These are phyloP conservation scores for Catenaria anguillulae DNA, from an alignment of 371 early-diverging fungal species.

Conservation along the genomic window DNA sequence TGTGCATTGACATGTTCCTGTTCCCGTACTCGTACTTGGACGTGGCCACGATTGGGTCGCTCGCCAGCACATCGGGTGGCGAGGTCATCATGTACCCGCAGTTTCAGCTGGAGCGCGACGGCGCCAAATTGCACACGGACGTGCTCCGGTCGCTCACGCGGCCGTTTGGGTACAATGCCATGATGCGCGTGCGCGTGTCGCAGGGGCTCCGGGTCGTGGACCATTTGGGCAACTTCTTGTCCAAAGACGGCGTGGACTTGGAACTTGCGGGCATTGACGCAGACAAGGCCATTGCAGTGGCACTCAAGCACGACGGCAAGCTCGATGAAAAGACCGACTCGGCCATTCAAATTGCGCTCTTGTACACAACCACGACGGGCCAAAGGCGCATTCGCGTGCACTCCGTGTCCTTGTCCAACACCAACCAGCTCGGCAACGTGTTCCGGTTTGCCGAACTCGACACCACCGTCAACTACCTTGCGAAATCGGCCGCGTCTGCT, in stretches of 20 bases:
- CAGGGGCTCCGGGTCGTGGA: constrained; percentile 70
- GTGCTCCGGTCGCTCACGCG: constrained; percentile 52
- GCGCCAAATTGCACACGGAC: constrained; percentile 46
- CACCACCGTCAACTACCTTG: constrained; percentile 64
- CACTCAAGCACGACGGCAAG: constrained; percentile 64
- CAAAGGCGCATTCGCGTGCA: constrained; percentile 84
- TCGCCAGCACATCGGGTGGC: constrained; percentile 75
- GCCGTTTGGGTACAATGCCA: constrained; percentile 71
- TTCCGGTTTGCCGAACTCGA: constrained; percentile 88
- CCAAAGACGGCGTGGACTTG: constrained; percentile 79
- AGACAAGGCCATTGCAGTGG: constrained; percentile 63
- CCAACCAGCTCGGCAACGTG: constrained; percentile 54
- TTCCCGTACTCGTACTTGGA: constrained; percentile 79
- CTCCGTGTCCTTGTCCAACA: constrained; percentile 66
- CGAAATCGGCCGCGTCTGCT: constrained; percentile 56
- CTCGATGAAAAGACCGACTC: constrained; percentile 65
- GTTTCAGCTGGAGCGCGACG: constrained; percentile 53
- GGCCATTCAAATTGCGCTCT: constrained; percentile 73
- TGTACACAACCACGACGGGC: constrained; percentile 79
- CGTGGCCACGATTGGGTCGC: constrained; percentile 55
- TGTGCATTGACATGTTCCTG: constrained; percentile 73
- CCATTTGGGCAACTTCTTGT: constrained; percentile 83
- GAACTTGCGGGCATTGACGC: constrained; percentile 77
- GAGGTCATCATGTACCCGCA: constrained; percentile 59
- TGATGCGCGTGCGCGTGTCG: constrained; percentile 78